Conservation (phyloP, 192 early-diverging fungal species). For the Obelidium mucronatum region DNA sequence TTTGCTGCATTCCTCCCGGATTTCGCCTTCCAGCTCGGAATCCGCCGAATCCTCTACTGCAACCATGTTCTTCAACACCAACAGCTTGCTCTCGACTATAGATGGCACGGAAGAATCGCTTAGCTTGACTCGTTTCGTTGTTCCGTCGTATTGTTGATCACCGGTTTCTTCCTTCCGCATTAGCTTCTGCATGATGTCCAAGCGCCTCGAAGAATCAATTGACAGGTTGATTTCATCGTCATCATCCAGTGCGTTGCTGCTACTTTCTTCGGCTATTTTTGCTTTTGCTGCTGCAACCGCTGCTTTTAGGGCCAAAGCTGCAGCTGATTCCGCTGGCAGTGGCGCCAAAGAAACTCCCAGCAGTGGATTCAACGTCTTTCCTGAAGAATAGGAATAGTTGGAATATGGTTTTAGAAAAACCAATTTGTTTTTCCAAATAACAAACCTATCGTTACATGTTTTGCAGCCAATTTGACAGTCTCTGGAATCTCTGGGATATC, state of each 20-base stretch:
- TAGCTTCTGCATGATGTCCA: constrained; percentile 77
- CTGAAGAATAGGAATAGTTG: neutral
- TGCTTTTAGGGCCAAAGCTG: constrained; percentile 31
- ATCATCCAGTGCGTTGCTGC: neutral
- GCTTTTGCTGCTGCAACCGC: constrained; percentile 45
- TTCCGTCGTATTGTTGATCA: constrained; percentile 40
- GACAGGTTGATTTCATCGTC: constrained; percentile 50
- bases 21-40: constrained; percentile 82
- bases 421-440: neutral
- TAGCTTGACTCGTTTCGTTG: constrained; percentile 1
- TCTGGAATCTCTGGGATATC: constrained; percentile 46
- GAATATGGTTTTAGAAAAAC: neutral
- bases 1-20: constrained; percentile 82
- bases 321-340: constrained; percentile 6
- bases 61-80: constrained; percentile 75
- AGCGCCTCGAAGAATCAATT: constrained; percentile 63
- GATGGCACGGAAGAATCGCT: neutral
- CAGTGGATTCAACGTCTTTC: neutral
- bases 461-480: constrained; percentile 29
- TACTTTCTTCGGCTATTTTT: constrained; percentile 42
- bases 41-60: constrained; percentile 73
- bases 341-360: neutral
- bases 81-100: constrained; percentile 51
- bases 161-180: constrained; percentile 31
- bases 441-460: constrained; percentile 7